These are phyloP conservation scores for Talaromyces islandicus DNA, from an alignment of 2,329 filamentous ascomycete genomes.

Conservation along the genomic window DNA sequence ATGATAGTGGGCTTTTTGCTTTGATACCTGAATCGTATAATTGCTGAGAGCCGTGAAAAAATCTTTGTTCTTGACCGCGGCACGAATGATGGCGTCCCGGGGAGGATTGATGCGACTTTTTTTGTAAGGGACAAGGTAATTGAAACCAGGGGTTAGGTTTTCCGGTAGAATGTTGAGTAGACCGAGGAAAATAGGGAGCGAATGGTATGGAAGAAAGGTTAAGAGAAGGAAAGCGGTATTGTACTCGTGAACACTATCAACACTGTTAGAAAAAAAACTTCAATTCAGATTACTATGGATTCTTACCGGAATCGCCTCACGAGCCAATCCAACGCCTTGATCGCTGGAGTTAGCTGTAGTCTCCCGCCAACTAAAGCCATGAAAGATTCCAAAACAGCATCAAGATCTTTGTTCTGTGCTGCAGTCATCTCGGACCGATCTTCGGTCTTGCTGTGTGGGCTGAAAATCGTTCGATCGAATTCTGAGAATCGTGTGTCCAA, in stretches of 20 bases:
- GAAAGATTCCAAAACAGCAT: slow-evolving; percentile 73
- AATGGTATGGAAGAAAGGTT: slow-evolving; percentile 89
- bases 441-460: slow-evolving; percentile 82
- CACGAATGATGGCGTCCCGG: slow-evolving; percentile 74
- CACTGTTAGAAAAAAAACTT: slow-evolving; percentile 15
- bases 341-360: slow-evolving; percentile 75
- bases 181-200: slow-evolving; percentile 75
- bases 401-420: slow-evolving; percentile 74
- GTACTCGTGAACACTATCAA: slow-evolving; percentile 74
- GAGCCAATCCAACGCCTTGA: slow-evolving; percentile 93
- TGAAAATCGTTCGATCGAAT: slow-evolving; percentile 79
- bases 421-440: slow-evolving; percentile 80
- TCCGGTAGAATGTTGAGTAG: slow-evolving; percentile 80
- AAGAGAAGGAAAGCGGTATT: slow-evolving; percentile 73
- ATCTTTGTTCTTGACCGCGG: slow-evolving; percentile 68
- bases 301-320: slow-evolving; percentile 78
- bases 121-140: slow-evolving; percentile 82
- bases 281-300: neutral
- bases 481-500: slow-evolving; percentile 72
- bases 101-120: slow-evolving; percentile 70
- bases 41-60: slow-evolving; percentile 73
- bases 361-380: slow-evolving; percentile 71
- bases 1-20: slow-evolving; percentile 66
- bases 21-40: slow-evolving; percentile 70
- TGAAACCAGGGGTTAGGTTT: slow-evolving; percentile 65